Evolutionary conservation across 306 rosid genomes (phyloP), one percentile per base, ranked within the genome.

Genomic region (Quercus parvula): DNA sequence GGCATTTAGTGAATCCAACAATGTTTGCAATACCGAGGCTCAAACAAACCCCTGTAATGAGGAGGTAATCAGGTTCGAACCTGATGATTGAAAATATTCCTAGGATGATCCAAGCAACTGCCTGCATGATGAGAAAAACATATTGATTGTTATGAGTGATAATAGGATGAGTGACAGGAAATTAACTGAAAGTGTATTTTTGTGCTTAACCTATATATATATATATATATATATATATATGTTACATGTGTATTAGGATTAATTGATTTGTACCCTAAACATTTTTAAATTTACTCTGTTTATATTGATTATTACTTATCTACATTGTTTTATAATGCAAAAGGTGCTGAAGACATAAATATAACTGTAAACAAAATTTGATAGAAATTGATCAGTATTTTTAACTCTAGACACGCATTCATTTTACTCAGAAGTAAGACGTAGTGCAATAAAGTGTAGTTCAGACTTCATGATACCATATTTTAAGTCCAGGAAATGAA

Each of bases 1-100:
- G 93, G 88, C 99, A 92, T 88, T 93, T 91, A 77, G 99, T 95
- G 78, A 92, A 95, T 58, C 99, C 99, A 85, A 95, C 89, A 24
- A 95, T 95, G 82, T 95, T 95, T 69, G 99, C 99, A 75, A 95
- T 69, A 86, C 94, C 82, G 74, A 92, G 56, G 56, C 30, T 41
- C 56, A 38, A 70, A 70, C 74, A 70, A 70, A 70, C 56, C 28
- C 74, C 74, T 41, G 46, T 28, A 70, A 38, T 54, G 19, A 70
- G 74, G 55, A 70, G 57, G 33, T n/a, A 70, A 70, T 70, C 31
- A 22, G 11, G 74, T 70, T 38, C 74, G 22, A 70, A 70, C 31
- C 54, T 70, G 56, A 70, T 35, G 56, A 46, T 31, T 70, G 74
- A 70, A 38, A 95, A 95, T 85, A 95, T 91, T 71, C 89, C 97